These are phyloP conservation scores for Globisporangium perplexum DNA, from an alignment of 352 stramenopile genomes.

Conservation along the genomic window DNA sequence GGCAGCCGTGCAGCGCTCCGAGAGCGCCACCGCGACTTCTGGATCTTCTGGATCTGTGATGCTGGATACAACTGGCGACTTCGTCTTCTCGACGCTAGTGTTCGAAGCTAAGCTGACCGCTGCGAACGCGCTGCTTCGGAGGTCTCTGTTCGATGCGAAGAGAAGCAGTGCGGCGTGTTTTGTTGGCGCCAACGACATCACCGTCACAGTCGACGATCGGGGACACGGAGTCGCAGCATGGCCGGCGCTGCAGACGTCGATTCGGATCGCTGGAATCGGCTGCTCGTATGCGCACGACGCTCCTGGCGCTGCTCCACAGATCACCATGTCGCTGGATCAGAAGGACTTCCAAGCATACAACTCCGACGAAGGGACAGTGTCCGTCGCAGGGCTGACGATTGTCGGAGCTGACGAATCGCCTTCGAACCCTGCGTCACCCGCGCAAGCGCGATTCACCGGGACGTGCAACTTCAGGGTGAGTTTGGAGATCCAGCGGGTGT, in stretches of 20 bases:
- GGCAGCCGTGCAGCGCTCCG: neutral
- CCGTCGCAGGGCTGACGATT: conserved; percentile 5
- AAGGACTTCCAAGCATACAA: conserved; percentile 1
- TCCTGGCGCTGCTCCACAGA: neutral
- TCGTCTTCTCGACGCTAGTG: conserved; percentile 2
- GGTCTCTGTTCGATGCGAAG: conserved; percentile 6
- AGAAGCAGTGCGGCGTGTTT: neutral
- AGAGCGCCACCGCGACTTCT: neutral
- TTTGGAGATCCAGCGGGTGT: conserved; percentile 15
- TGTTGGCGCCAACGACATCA: neutral
- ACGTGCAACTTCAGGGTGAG: conserved; percentile 8
- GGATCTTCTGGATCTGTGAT: too few relatives aligned
- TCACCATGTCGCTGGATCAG: conserved; percentile 1
- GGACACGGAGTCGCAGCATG: conserved; percentile 5
- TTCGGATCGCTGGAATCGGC: conserved; percentile 4
- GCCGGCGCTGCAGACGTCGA: conserved; percentile 3
- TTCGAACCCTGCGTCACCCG: neutral
- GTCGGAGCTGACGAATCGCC: neutral
- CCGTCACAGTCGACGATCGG: conserved; percentile 8
- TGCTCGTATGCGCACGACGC: neutral
- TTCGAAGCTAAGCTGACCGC: conserved; percentile 13
- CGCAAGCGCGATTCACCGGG: conserved; percentile 4
- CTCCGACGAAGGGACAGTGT: neutral
- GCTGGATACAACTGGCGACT: neutral
- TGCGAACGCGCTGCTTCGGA: conserved; percentile 11